Conservation (phyloP, 2,329 filamentous ascomycete species). For the Fusarium keratoplasticum region DNA sequence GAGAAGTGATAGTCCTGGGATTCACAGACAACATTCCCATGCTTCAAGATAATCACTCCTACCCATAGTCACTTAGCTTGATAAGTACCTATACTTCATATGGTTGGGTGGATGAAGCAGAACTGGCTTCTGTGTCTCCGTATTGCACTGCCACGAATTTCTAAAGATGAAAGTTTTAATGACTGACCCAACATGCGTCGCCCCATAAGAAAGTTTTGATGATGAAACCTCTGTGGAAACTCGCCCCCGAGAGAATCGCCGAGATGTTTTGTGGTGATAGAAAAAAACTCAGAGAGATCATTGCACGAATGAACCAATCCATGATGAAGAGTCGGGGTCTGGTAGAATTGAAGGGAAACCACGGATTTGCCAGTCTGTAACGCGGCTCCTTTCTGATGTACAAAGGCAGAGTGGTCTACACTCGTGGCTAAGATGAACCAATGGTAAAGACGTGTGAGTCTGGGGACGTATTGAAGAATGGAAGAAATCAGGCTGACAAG, state of each 20-base stretch:
- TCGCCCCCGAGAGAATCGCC: neutral
- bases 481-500: neutral
- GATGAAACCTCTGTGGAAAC: too few species aligned
- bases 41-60: neutral
- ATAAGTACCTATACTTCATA: accelerated
- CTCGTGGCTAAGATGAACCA: neutral
- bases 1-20: neutral
- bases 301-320: neutral
- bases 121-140: neutral
- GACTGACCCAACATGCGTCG: neutral
- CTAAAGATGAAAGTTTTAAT: neutral
- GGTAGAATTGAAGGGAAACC: neutral
- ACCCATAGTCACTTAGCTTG: neutral
- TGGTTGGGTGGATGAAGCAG: neutral
- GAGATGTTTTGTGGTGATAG: neutral
- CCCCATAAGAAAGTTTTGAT: neutral
- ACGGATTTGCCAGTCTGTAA: too few species aligned
- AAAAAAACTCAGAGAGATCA: neutral
- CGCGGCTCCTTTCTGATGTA: neutral
- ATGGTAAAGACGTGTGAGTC: neutral
- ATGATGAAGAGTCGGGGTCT: neutral
- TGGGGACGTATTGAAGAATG: neutral
- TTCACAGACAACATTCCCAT: neutral
- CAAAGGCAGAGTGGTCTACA: neutral
- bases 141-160: neutral